Evolutionary conservation across 257 asterid genomes (phyloP), one percentile per base, ranked within the genome.

Genomic region (Solanum lignicaule): DNA sequence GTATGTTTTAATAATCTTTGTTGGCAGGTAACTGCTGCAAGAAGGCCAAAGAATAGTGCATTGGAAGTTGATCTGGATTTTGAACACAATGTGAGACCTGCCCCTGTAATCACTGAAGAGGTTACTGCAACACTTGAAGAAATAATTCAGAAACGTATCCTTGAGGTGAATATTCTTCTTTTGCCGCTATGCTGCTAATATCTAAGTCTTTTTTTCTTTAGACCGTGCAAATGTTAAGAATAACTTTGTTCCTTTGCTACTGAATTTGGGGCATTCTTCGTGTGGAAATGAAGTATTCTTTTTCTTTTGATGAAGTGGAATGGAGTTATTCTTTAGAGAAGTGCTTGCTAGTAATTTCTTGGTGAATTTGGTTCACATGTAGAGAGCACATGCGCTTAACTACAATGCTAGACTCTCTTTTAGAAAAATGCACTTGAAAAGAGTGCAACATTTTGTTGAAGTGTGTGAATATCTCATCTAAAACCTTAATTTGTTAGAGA

Each of bases 1-100:
- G 29, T 82, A 20, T 82, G 69, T 48, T 81, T 82, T 2, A 82
- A 48, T 38, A 48, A 85, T 91, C 86, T 87, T 14, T 93, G 81
- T 87, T 92, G 74, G 82, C 92, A 97, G 99, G 93, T 97, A 79
- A 94, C 96, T 89, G 98, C 99, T 90, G 91, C 93, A 84, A 95
- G 94, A 91, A 94, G 99, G 87, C 96, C 98, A 46, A 94, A 94
- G 90, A 97, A 97, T 88, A 97, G 99, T 93, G 99, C 98, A 12
- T 90, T 97, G 90, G 99, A 95, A 92, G 97, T 93, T 89, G 97
- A 94, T 89, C 90, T 96, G 83, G 99, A 97, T 91, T 97, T 97
- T 88, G 99, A 96, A 87, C 99, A 95, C 90, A 96, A 96, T 90
- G 97, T 92, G 85, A 92, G 96, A 92, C 99, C 99, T 88, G 92